phyloP scores from a whole-genome alignment of 768 basidiomycete genomes.

The Boletus vermiculosoides region DNA sequence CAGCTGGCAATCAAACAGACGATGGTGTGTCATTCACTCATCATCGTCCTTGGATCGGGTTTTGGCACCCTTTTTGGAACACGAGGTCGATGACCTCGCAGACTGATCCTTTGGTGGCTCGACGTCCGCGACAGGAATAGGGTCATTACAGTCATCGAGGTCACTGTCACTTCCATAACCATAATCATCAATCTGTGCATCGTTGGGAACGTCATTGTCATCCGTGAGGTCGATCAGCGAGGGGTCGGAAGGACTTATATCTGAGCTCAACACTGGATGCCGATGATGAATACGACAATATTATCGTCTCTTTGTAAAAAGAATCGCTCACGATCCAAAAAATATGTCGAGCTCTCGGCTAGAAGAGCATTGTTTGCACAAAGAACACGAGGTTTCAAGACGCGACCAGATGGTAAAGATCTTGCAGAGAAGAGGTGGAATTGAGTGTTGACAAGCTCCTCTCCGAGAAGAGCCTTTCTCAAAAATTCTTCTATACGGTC shows the following conservation, averaged over 20 bases:
- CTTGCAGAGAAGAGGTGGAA: constrained; percentile 31
- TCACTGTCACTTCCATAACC: constrained; percentile 37
- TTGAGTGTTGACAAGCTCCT: constrained; percentile 30
- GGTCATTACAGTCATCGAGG: constrained; percentile 29
- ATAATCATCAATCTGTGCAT: constrained; percentile 21
- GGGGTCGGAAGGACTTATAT: constrained; percentile 7
- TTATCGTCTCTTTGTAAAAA: no score
- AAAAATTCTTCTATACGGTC: constrained; percentile 23
- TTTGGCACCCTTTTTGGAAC: background rate
- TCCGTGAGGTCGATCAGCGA: constrained; percentile 16
- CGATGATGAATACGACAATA: background rate
- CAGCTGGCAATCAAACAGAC: background rate
- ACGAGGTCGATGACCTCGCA: background rate
- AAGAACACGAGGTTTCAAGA: constrained; percentile 21
- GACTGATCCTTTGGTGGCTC: background rate
- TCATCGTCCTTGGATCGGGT: constrained; percentile 1
- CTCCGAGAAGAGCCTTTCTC: constrained; percentile 26
- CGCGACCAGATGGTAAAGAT: constrained; percentile 10
- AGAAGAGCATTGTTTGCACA: constrained; percentile 30
- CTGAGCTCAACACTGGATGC: constrained; percentile 17
- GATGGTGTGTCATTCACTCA: constrained; percentile 1
- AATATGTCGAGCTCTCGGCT: constrained; percentile 28
- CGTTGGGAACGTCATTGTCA: constrained; percentile 9
- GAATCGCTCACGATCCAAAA: constrained; percentile 23
- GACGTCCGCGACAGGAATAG: background rate